Base-by-base conservation (phyloP, 2,329 filamentous ascomycete genomes). In the Clonostachys rhizophaga region DNA sequence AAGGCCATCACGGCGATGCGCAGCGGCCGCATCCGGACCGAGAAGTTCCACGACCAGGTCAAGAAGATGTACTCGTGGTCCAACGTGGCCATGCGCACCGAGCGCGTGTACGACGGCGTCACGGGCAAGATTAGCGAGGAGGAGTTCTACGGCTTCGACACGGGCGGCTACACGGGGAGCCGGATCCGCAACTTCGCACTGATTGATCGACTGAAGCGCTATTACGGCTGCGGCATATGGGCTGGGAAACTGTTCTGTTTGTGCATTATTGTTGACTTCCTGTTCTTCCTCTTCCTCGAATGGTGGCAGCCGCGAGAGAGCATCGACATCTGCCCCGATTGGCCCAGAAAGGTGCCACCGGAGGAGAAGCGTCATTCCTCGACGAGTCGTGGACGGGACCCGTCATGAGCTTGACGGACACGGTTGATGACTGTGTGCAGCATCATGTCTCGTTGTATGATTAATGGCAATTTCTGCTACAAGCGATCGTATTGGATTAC, bases 1-100 rank as follows among this genome's bases (percentile, higher is more conserved):
- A 86, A 86, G 54, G 94, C 95, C 16, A 97, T 99, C 51, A 86
- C 84, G 0, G 86, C 89, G 33, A 76, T 99, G 47, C 84, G 92
- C 41, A 87, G 86, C 6, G 92, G 91, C 55, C 89, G 86, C 57
- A 87, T 99, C 30, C 84, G 90, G 52, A 95, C 94, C 1, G 92
- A 97, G 63, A 82, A 86, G 40, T 99, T 99, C 61, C 94, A 99
- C 63, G 92, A 96, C 55, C 89, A 97, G 66, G 94, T 99, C 52
- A 91, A 92, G 66, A 89, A 88, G 72, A 97, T 97, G 94, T 99
- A 99, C 70, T 95, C 90, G 2, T 99, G 94, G 94, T 89, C 89
- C 30, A 92, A 99, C 63, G 92, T 99, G 30, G 94, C 94, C 13
- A 81, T 87, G 57, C 87, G 94, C 47, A 97, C 94, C 0, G 94